Percentiles rank a stretch among this genome's conserved stretches.
Evolutionary conservation across 495 filamentous ascomycete genomes (phyloP).

Genomic region (Penicillium crystallinum): DNA sequence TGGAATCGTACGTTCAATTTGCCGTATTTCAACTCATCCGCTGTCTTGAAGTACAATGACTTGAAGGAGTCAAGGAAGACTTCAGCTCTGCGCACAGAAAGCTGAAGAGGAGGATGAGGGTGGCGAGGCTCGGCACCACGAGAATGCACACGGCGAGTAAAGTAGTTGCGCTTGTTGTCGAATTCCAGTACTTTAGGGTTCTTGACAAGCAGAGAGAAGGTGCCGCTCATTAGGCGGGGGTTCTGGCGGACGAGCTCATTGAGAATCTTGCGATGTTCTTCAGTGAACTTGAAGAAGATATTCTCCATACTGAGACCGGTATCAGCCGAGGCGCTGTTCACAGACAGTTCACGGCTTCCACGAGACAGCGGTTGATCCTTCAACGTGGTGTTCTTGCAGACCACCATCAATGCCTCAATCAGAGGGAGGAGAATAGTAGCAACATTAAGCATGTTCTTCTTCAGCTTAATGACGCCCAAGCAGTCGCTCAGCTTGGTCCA

Average conservation of each 20-base stretch:
- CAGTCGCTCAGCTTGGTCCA: constrained; percentile 96
- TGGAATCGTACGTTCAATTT: constrained; percentile 97
- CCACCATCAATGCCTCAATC: constrained; percentile 96
- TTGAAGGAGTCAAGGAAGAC: constrained; percentile 99
- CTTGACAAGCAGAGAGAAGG: constrained; percentile 91
- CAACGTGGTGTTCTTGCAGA: constrained; percentile 91
- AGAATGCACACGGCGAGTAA: constrained; percentile 84
- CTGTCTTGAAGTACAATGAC: constrained; percentile 88
- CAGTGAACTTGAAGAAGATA: constrained; percentile 97
- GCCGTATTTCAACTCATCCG: constrained; percentile 95
- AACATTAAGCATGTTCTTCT: constrained; percentile 92
- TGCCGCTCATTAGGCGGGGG: constrained; percentile 96
- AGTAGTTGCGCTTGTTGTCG: constrained; percentile 99
- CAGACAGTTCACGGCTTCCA: constrained; percentile 60
- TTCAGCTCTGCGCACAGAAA: constrained; percentile 85
- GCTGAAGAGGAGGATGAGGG: constrained; percentile 72
- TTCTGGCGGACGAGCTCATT: constrained; percentile 97
- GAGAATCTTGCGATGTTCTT: constrained; percentile 95
- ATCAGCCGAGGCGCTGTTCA: constrained; percentile 74
- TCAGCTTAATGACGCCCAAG: constrained; percentile 77
- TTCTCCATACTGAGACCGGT: constrained; percentile 65
- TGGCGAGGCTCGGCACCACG: constrained; percentile 61
- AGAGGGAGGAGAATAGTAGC: constrained; percentile 90
- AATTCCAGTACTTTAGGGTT: constrained; percentile 99
- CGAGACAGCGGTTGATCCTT: constrained; percentile 61